Evolutionary conservation across 2,329 filamentous ascomycete species (phyloP).

Genomic region (Thermoascus crustaceus): DNA sequence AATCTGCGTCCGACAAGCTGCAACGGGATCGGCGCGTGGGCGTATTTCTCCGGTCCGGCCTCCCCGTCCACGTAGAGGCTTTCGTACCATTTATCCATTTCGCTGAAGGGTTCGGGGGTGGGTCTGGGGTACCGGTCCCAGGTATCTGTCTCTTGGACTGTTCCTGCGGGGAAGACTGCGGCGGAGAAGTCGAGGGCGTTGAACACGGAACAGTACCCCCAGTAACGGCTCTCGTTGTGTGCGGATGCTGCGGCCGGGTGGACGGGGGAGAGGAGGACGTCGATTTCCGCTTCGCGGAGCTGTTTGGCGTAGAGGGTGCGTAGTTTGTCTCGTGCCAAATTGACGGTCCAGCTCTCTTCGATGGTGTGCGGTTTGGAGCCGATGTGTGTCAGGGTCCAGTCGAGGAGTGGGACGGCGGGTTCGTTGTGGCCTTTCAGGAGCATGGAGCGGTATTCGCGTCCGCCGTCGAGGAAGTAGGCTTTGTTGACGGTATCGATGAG

Average conservation of each 20-base stretch:
- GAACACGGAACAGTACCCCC: conserved; percentile 1
- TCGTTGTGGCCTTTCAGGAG: not conserved
- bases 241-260: conserved; percentile 8
- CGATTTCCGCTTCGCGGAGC: conserved; percentile 1
- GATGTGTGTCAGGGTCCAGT: not conserved
- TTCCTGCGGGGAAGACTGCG: not conserved
- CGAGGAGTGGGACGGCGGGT: not conserved
- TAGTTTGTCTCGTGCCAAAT: not conserved
- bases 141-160: not conserved
- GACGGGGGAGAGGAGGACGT: conserved; percentile 8
- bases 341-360: not conserved
- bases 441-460: not conserved
- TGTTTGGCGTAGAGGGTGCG: not conserved
- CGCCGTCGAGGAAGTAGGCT: conserved; percentile 1
- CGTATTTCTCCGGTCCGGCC: not conserved
- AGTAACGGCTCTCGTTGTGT: not conserved
- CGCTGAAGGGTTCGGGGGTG: not conserved
- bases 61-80: not conserved
- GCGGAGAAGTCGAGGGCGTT: not conserved
- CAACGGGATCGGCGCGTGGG: not conserved
- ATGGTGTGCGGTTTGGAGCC: not conserved
- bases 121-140: not conserved
- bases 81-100: not conserved
- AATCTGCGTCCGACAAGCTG: not conserved
- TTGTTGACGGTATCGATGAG: not conserved